Base-by-base conservation (phyloP, 129 eudicot species). In the Saussurea involucrata region DNA sequence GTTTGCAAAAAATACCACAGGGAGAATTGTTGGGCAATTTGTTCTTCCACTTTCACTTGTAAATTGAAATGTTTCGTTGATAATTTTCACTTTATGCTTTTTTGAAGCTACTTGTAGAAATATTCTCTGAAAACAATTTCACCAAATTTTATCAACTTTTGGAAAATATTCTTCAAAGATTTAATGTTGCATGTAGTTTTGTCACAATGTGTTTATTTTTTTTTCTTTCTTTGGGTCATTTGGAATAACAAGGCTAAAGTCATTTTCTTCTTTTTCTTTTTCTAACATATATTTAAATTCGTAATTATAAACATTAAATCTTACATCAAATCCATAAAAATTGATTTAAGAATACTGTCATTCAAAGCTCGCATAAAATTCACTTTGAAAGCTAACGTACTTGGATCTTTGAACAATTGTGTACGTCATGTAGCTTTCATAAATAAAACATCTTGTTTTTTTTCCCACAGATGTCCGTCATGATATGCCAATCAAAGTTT, bases 151-250 rank as follows among this genome's bases (percentile, higher is more conserved):
- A 37, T 71, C 77, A 63, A 21, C 32, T 63, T 79, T 42, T 42
- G 28, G 72, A 66, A 79, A 71, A 27, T 27, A 27, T 6, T 27
- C 17, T 28, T 63, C 65, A 29, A 34, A 20, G 55, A 29, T 63
- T 70, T 61, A 71, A 60, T 61, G 65, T 71, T 63, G 72, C 83
- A 63, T 27, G 71, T 15, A 53, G 44, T 63, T 71, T 71, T 79
- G 83, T 79, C 83, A 79, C 72, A 79, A 29, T 13, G 83, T 29
- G 77, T 63, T 71, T 78, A 72, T 36, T 21, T 63, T 21, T 63
- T 25, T 79, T 79, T 71, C 77, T 61, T 63, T n/a, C 72, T 21
- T 25, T 21, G 64, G 69, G 17, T 7, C 63, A 24, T 61, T 42
- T 76, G 72, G 83, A 36, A 71, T 79, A 66, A 42, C 13, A 5